Percentiles rank a stretch among this genome's conserved stretches.
These are phyloP conservation scores for Phytophthora cryptogea DNA, from an alignment of 352 stramenopile genomes.

Conservation along the genomic window DNA sequence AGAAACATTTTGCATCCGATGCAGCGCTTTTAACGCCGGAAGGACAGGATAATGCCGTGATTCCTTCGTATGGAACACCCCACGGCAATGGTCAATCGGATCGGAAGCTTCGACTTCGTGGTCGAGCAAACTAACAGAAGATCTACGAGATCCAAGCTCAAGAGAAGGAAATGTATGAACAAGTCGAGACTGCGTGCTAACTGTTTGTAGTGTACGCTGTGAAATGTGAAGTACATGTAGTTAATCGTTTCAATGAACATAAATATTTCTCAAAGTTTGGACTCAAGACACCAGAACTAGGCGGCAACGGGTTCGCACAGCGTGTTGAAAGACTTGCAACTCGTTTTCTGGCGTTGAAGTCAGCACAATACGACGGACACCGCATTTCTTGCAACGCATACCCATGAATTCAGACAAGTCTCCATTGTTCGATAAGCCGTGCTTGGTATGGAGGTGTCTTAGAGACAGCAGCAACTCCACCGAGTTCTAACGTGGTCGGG, in stretches of 20 bases:
- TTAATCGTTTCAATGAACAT: neutral
- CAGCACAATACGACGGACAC: neutral
- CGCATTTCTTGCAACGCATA: constrained; percentile 1
- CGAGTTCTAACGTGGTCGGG: neutral
- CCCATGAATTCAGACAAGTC: constrained; percentile 6
- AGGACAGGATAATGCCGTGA: neutral
- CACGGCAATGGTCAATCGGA: neutral
- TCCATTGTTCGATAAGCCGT: too few species aligned
- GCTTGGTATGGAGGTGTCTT: constrained; percentile 2
- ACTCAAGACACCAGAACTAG: too few species aligned
- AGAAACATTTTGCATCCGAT: neutral
- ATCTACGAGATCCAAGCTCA: neutral
- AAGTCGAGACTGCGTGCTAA: neutral
- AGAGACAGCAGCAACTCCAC: neutral
- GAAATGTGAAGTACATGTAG: neutral
- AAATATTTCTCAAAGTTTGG: too few species aligned
- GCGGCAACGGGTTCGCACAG: too few species aligned
- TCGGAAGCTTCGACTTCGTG: neutral
- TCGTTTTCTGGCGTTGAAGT: neutral
- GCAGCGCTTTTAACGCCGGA: neutral
- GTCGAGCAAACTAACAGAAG: neutral
- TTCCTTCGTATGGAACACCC: neutral
- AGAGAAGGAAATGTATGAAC: neutral
- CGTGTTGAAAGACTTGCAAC: too few species aligned
- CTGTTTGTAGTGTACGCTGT: neutral